Percentiles rank a stretch among this genome's conserved stretches.
phyloP scores from a whole-genome alignment of 139 green algal genomes.

The Coelastrella sp. region DNA sequence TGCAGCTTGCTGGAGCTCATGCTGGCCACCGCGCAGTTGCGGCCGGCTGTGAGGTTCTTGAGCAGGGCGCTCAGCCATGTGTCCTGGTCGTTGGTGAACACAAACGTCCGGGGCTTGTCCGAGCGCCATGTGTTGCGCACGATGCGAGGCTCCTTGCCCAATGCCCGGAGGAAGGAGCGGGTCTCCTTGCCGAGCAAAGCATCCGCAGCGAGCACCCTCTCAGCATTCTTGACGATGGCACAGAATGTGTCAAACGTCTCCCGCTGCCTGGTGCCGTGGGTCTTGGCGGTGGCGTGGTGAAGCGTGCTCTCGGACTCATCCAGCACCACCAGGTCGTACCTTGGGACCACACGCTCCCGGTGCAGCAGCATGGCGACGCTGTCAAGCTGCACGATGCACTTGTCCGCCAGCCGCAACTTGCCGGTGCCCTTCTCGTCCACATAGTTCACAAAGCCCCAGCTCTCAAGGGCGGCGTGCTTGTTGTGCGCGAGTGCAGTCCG shows the following conservation, averaged over 20 bases:
- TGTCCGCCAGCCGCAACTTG: not conserved
- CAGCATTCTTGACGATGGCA: not conserved
- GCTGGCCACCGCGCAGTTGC: not conserved
- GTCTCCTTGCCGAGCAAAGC: conserved; percentile 7
- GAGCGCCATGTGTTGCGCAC: conserved; percentile 16
- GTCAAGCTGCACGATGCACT: not conserved
- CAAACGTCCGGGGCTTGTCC: not conserved
- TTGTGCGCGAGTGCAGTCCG: not conserved
- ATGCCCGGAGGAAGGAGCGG: not conserved
- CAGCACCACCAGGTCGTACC: conserved; percentile 14
- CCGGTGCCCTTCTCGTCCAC: not conserved
- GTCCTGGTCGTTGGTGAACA: not conserved
- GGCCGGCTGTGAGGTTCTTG: not conserved
- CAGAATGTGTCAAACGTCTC: conserved; percentile 4
- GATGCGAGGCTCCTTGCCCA: not conserved
- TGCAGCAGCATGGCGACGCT: conserved; percentile 8
- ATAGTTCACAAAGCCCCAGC: not conserved
- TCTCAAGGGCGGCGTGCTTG: not conserved
- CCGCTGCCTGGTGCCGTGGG: not conserved
- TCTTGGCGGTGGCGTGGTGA: conserved; percentile 7
- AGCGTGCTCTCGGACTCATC: conserved; percentile 25
- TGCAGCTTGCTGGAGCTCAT: conserved; percentile 11
- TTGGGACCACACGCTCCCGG: not conserved
- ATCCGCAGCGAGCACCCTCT: not conserved
- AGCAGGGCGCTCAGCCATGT: not conserved